phyloP scores from a whole-genome alignment of 768 basidiomycete species.

The Cystobasidium ongulense region DNA sequence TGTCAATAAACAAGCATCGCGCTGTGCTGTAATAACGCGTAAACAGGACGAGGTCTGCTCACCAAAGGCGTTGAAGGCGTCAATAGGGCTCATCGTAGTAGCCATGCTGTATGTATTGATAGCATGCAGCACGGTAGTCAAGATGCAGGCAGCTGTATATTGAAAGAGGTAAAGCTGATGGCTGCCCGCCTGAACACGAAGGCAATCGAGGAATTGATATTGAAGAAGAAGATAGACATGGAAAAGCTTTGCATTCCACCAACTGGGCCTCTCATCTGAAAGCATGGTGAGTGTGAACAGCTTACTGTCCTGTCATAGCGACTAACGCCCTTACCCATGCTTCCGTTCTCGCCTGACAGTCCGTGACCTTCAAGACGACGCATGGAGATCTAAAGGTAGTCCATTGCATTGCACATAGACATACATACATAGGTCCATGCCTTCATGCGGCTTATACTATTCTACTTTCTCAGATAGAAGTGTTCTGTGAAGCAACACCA shows the following conservation, averaged over 20 bases:
- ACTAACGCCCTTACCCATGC: not conserved
- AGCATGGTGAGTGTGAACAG: not conserved
- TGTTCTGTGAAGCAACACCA: slow-evolving; percentile 95
- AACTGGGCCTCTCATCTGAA: not conserved
- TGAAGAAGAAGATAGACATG: not conserved
- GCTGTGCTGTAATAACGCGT: not conserved
- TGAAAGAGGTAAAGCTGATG: not conserved
- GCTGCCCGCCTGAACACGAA: not conserved
- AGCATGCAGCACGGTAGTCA: not conserved
- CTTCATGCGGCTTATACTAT: not conserved
- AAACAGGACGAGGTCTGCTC: not conserved
- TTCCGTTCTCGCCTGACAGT: slow-evolving; percentile 47
- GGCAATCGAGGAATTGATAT: not conserved
- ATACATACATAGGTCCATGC: too few relatives aligned
- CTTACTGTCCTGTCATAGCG: not conserved
- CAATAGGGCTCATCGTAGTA: not conserved
- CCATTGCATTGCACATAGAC: not conserved
- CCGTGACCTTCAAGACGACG: slow-evolving; percentile 88
- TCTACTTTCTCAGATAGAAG: slow-evolving; percentile 60
- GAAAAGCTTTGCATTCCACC: not conserved
- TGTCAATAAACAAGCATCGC: slow-evolving; percentile 4
- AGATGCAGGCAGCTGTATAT: not conserved
- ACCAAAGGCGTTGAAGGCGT: slow-evolving; percentile 9
- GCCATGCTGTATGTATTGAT: not conserved
- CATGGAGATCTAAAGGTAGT: slow-evolving; percentile 85